Conservation (phyloP, 139 green algal genomes). For the Coelastrella sp. region DNA sequence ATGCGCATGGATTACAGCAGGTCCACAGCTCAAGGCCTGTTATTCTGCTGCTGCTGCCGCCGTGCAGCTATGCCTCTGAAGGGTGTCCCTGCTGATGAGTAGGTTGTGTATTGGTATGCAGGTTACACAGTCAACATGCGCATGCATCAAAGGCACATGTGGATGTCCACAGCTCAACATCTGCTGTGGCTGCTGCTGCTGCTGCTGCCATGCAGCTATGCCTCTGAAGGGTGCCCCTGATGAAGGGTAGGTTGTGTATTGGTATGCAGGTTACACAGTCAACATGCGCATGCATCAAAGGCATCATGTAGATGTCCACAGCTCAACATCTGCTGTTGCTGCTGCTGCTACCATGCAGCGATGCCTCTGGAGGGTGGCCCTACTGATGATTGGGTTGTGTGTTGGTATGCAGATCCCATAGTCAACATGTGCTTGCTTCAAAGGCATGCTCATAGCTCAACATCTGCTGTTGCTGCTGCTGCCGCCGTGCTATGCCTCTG, state of each 20-base stretch:
- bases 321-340: not conserved
- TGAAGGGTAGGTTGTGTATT: slow-evolving; percentile 80
- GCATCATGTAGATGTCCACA: no score
- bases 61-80: slow-evolving; percentile 67
- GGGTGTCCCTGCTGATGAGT: slow-evolving; percentile 63
- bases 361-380: slow-evolving; percentile 73
- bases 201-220: slow-evolving; percentile 44
- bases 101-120: slow-evolving; percentile 87
- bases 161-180: slow-evolving; percentile 70
- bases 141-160: no score
- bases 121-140: slow-evolving; percentile 67
- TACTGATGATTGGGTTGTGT: slow-evolving; percentile 74
- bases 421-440: slow-evolving; percentile 68
- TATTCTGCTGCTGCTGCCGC: slow-evolving; percentile 20
- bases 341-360: slow-evolving; percentile 30
- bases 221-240: slow-evolving; percentile 71
- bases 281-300: no score
- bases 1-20: no score
- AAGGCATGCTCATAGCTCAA: no score
- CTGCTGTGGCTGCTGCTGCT: slow-evolving; percentile 45
- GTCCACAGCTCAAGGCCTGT: not conserved
- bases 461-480: slow-evolving; percentile 67
- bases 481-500: no score
- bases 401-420: slow-evolving; percentile 76
- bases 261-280: no score